Evolutionary conservation across 2,329 filamentous ascomycete species (phyloP), one percentile per base, ranked within the genome.

Genomic region (Didymella sp.): DNA sequence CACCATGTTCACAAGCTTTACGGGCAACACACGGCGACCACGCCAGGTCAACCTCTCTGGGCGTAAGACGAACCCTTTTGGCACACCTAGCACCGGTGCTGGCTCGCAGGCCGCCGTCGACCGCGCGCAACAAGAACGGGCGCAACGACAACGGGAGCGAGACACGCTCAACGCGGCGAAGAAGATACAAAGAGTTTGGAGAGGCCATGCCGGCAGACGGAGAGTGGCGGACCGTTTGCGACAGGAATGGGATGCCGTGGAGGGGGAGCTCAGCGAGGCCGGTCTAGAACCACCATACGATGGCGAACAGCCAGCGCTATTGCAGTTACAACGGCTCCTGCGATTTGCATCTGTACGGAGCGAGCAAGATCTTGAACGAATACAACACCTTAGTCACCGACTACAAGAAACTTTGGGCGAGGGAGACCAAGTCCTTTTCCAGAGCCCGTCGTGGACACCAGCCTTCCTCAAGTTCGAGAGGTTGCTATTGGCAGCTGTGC

Each of bases 21-120:
- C 91, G 22, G 95, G 95, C 67, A 91, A 80, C 77, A 91, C 92
- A 68, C 88, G 91, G 71, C 90, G 91, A 65, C 89, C 89, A 60
- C 89, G 95, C 64, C 93, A 97, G 75, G 92, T 98, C 73, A 97
- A 98, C 78, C 88, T 99, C 60, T 95, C 92, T 64, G 95, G 92
- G 61, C 89, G 93, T 67, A 86, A 86, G 63, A 81, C 82, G 47
- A 96, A 96, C 71, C 91, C 92, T 3, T 96, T 95, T 75, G 87
- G 84, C 48, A 83, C 83, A 15, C 82, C 85, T 1, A 87, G 86
- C n/a, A 76, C 77, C 52, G 82, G 82, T 15, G 82, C 86, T 1
- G 88, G 87, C 17, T 83, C 90, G 5, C 90, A 91, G 68, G 88
- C 89, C 69, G 89, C 93, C 1, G 84, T 98, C 25, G 90, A 89